Conservation (phyloP, 257 asterid species). For the Lithospermum erythrorhizon region DNA sequence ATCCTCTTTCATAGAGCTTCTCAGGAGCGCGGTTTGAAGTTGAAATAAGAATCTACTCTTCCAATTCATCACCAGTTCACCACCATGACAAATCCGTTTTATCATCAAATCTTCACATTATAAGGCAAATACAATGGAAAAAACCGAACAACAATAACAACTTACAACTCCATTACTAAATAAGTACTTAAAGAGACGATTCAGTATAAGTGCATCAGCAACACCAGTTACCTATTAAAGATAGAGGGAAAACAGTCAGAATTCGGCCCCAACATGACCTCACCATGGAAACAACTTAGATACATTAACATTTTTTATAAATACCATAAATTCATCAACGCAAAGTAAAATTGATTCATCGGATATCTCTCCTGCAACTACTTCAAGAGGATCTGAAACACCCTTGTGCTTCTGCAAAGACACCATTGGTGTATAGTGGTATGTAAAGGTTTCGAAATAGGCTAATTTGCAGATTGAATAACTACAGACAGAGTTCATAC, state of each 20-base stretch:
- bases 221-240: conserved; percentile 68
- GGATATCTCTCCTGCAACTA: conserved; percentile 78
- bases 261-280: too few relatives aligned
- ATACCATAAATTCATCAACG: conserved; percentile 93
- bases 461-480: conserved; percentile 5
- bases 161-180: conserved; percentile 77
- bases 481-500: conserved; percentile 26
- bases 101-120: too few relatives aligned
- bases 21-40: conserved; percentile 96
- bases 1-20: conserved; percentile 80
- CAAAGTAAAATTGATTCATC: conserved; percentile 81
- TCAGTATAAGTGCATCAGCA: conserved; percentile 84
- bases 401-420: conserved; percentile 79
- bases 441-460: not conserved
- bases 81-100: not conserved
- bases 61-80: conserved; percentile 1
- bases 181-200: conserved; percentile 67
- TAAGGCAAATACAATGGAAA: not conserved
- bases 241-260: not conserved
- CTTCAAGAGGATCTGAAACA: conserved; percentile 84
- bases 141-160: not conserved
- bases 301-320: not conserved
- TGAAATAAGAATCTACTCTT: conserved; percentile 65
- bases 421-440: not conserved
- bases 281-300: too few relatives aligned